Evolutionary conservation across 305 asterid genomes (phyloP).

Genomic region (Fraxinus angustifolia): DNA sequence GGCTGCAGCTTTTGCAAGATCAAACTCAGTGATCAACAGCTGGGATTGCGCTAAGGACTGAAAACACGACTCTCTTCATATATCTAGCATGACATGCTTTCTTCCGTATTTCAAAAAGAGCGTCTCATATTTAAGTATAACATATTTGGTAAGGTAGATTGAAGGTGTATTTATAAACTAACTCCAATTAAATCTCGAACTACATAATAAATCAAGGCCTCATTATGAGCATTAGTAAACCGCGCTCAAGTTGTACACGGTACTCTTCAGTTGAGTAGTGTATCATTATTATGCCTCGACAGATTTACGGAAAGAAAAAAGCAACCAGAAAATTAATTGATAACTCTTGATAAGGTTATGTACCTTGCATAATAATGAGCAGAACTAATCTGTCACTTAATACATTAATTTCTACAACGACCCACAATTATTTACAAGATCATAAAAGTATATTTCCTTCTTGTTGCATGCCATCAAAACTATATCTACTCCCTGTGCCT

Average conservation of each 20-base stretch:
- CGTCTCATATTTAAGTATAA: no score
- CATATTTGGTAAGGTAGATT: background rate
- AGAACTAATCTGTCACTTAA: background rate
- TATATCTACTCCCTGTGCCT: background rate
- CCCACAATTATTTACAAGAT: background rate
- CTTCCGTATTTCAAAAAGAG: no score
- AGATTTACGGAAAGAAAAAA: background rate
- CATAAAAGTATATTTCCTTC: background rate
- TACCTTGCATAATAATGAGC: background rate
- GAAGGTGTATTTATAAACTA: no score
- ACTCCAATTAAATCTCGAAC: background rate
- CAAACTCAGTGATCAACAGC: no score
- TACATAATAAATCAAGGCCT: no score
- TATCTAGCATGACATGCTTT: no score
- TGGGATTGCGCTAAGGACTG: no score
- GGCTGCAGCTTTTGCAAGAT: no score
- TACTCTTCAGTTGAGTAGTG: background rate
- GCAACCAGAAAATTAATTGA: no score
- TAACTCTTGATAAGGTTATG: background rate
- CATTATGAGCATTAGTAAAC: background rate
- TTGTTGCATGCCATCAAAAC: background rate
- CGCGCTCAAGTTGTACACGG: background rate
- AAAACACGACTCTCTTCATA: no score
- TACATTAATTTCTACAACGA: slow-evolving; percentile 2
- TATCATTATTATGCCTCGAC: no score